These are phyloP conservation scores for Sporothrix schenckii DNA, from an alignment of 2,329 filamentous ascomycete species.

Conservation along the genomic window DNA sequence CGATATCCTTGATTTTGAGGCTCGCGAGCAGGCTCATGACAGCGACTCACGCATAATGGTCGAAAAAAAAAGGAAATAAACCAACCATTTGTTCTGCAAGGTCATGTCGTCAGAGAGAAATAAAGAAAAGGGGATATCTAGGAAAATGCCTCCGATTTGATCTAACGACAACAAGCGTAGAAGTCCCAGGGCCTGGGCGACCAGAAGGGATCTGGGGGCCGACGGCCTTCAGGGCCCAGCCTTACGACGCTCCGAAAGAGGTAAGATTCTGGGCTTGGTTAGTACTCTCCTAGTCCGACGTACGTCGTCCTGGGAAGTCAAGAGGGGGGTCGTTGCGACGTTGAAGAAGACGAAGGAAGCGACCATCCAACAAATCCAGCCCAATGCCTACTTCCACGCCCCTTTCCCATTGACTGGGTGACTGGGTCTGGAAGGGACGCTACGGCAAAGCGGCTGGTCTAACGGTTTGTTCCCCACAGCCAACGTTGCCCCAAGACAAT, in stretches of 20 bases:
- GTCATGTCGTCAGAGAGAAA: background rate
- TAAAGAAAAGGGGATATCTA: background rate
- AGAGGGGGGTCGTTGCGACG: background rate
- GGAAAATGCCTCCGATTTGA: slow-evolving; percentile 7
- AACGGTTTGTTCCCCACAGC: no score
- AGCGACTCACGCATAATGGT: background rate
- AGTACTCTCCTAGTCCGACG: no score
- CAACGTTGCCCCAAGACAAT: background rate
- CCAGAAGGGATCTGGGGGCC: background rate
- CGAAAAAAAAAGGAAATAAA: background rate
- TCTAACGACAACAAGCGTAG: background rate
- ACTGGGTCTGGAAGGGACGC: no score
- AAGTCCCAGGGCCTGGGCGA: no score
- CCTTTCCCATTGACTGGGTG: no score
- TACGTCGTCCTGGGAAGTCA: background rate
- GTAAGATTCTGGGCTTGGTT: slow-evolving; percentile 18
- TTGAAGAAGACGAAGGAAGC: background rate
- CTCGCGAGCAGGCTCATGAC: no score
- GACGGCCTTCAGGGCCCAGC: slow-evolving; percentile 10
- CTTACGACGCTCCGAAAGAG: slow-evolving; percentile 23
- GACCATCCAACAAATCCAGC: no score
- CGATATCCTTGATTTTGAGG: background rate
- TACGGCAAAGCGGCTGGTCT: no score
- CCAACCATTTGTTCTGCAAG: background rate
- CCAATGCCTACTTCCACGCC: no score